Evolutionary conservation across 176 grass and related monocot species (phyloP), one percentile per base, ranked within the genome.

Genomic region (Chloris gayana): DNA sequence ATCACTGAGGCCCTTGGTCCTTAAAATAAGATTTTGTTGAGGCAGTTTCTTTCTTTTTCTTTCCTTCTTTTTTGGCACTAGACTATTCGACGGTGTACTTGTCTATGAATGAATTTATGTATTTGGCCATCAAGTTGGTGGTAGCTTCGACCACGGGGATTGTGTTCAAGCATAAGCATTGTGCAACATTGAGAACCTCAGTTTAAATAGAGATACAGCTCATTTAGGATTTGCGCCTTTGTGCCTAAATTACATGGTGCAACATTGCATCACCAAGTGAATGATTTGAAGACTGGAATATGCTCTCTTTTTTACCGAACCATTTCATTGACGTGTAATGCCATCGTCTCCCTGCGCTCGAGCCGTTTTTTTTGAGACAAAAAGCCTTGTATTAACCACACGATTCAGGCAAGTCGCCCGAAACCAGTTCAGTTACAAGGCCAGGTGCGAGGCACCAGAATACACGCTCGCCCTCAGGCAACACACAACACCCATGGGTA

Each of bases 41-140:
- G 67, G 78, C 79, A 78, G 72, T 67, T 76, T 30, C 62, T 83
- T 38, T 85, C 66, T 69, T 67, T 72, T 83, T 26, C 41, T 56
- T 86, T 66, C 72, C 31, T 70, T 79, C 24, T 64, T 69, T 67
- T 50, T 50, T 61, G 77, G 83, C 37, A 80, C 80, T 74, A 80
- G 75, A 83, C 72, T 79, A 69, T 67, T 83, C 75, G 82, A 86
- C 57, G 44, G 33, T 65, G 38, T 83, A 41, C 69, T 72, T 84
- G 78, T 79, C 71, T 78, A 54, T 53, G 83, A 80, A 77, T 80
- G 83, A 83, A 77, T 80, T n/a, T 50, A 70, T 76, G 78, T 9
- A 57, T 74, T 80, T 89, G 83, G 58, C 79, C 69, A 86, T 86
- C 82, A 88, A 88, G 74, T 78, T 79, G 85, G 86, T 82, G 85